Evolutionary conservation across 495 filamentous ascomycete species (phyloP).

Genomic region (Xylaria scruposa): DNA sequence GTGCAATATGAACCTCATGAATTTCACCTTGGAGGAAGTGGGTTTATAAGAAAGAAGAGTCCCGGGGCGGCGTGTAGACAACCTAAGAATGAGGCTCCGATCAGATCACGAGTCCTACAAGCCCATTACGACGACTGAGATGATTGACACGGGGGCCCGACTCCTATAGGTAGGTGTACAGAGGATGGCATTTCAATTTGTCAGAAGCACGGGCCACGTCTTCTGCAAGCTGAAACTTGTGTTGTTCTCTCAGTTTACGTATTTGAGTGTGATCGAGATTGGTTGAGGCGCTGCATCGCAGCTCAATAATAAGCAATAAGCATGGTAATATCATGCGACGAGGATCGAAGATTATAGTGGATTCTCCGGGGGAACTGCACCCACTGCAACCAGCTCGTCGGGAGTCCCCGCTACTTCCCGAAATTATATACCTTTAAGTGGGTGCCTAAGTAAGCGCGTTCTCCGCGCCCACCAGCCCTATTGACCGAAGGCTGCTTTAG

Average conservation of each 20-base stretch:
- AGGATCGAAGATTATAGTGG: background rate
- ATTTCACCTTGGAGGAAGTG: background rate
- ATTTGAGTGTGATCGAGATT: conserved; percentile 16
- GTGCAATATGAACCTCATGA: background rate
- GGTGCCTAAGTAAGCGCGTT: background rate
- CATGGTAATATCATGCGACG: background rate
- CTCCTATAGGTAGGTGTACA: background rate
- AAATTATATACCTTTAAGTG: too few relatives aligned
- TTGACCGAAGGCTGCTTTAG: conserved; percentile 11
- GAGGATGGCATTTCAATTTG: conserved; percentile 4
- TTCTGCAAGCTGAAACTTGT: background rate
- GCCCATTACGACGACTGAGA: conserved; percentile 1
- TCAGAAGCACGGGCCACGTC: conserved; percentile 22
- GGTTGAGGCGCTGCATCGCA: conserved; percentile 17
- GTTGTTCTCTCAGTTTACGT: background rate
- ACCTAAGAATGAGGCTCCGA: conserved; percentile 17
- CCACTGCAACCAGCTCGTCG: background rate
- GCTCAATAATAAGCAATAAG: background rate
- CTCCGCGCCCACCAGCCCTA: conserved; percentile 13
- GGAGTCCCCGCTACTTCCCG: conserved; percentile 8
- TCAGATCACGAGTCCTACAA: conserved; percentile 21
- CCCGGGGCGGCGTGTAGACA: background rate
- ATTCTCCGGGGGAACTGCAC: background rate
- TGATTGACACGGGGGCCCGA: background rate
- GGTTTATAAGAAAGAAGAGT: background rate